Base-by-base conservation (phyloP, 2,329 filamentous ascomycete species). In the Pestalotiopsis sp. region DNA sequence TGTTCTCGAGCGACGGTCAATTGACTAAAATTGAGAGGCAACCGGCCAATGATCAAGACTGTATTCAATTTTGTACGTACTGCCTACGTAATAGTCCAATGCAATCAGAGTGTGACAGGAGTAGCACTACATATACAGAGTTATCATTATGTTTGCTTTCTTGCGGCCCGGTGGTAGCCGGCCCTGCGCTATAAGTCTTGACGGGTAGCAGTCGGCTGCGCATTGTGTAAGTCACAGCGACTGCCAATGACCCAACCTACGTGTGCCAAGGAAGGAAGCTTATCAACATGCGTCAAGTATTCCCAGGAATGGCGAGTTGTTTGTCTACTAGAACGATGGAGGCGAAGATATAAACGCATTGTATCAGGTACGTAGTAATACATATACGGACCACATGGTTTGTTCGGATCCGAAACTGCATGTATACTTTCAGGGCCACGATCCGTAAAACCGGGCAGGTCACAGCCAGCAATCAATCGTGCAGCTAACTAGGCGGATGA, bases 61-160 rank as follows among this genome's bases (percentile, higher is more conserved):
- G 14, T 45, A 14, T 41, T 39, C 20, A 23, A 23, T 41, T 9
- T 45, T 25, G 62, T 64, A 64, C 62, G 62, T 64, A 64, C 38
- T 49, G 27, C 39, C 62, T 64, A 64, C 62, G 62, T 64, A 64
- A 64, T 64, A 27, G 23, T 27, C 31, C 4, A 23, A 52, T 11
- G 13, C 45, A 52, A 12, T 9, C n/a, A 23, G 6, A 12, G 45
- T 20, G 45, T 52, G 45, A 11, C 20, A 17, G 45, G 17, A 52
- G 45, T 52, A 20, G n/a, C 45, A 52, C 45, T 6, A 20, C 45
- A 52, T 23, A 52, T 9, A 52, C 17, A n/a, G 17, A 52, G 17
- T 52, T 11, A n/a, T 52, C 17, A 52, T 52, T 52, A 52, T 52
- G n/a, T 52, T 52, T 52, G 45, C 11, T 52, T 23, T 17, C 17